phyloP scores from a whole-genome alignment of 179 eudicot species.

The Heliamphora pulchella region DNA sequence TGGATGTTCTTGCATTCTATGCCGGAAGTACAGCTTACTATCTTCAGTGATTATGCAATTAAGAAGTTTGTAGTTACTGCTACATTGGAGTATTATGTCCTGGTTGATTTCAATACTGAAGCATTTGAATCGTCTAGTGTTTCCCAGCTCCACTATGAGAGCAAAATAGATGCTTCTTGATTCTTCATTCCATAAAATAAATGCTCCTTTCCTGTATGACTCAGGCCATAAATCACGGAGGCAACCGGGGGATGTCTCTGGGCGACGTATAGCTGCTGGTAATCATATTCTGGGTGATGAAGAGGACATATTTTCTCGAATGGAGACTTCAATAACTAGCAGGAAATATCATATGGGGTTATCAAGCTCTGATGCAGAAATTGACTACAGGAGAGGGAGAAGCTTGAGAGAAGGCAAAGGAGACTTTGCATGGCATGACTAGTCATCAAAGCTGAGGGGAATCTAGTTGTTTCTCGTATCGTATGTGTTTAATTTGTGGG shows the following conservation, averaged over 20 bases:
- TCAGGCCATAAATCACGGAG: slow-evolving; percentile 35
- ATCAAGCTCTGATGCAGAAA: slow-evolving; percentile 88
- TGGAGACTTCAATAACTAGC: slow-evolving; percentile 40
- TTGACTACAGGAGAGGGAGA: slow-evolving; percentile 86
- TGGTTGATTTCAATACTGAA: neutral
- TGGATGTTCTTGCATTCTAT: slow-evolving; percentile 5
- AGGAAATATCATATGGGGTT: slow-evolving; percentile 52
- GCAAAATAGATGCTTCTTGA: neutral
- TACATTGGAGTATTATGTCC: neutral
- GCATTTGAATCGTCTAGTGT: neutral
- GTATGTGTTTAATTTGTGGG: slow-evolving; percentile 10
- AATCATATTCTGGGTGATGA: slow-evolving; percentile 41
- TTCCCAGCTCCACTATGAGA: neutral
- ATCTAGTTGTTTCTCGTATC: slow-evolving; percentile 6
- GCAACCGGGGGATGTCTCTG: slow-evolving; percentile 31
- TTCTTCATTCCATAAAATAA: too few species aligned
- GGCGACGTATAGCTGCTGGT: slow-evolving; percentile 30
- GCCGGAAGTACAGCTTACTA: neutral
- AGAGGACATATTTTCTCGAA: slow-evolving; percentile 52
- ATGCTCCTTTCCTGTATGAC: neutral
- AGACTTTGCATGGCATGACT: slow-evolving; percentile 22
- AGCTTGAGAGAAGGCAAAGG: slow-evolving; percentile 66
- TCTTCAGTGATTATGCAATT: neutral
- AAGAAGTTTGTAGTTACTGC: neutral
- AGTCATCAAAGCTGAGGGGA: slow-evolving; percentile 8